A percentile compares a stretch with the other conserved stretches of the same genome.
Evolutionary conservation across 2,329 filamentous ascomycete genomes (phyloP).

Genomic region (Ascochyta koolunga): DNA sequence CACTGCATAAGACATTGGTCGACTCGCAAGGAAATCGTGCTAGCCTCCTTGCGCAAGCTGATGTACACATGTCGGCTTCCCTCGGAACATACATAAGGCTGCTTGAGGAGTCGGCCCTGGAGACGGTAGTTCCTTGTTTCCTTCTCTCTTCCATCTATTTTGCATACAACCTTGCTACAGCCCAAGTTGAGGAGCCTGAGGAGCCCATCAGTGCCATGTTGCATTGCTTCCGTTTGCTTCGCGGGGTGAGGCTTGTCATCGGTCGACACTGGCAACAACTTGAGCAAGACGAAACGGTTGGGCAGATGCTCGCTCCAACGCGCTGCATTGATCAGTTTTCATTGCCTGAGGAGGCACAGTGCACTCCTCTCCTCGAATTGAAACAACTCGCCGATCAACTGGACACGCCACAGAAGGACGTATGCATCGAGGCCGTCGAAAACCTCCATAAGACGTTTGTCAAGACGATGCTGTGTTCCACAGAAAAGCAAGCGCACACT

Average conservation of each 20-base stretch:
- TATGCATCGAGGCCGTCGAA: constrained; percentile 31
- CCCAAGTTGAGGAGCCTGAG: constrained; percentile 33
- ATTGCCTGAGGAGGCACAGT: constrained; percentile 4
- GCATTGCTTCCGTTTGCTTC: constrained; percentile 38
- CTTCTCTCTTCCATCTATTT: constrained; percentile 32
- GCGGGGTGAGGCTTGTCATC: constrained; percentile 35
- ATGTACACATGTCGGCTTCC: constrained; percentile 34
- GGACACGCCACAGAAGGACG: constrained; percentile 23
- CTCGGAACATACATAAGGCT: constrained; percentile 32
- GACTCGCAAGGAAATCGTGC: constrained; percentile 24
- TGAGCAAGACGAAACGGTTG: neutral
- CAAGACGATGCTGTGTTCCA: constrained; percentile 3
- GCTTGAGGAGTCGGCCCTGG: constrained; percentile 24
- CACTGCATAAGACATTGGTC: constrained; percentile 34
- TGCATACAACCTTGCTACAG: constrained; percentile 38
- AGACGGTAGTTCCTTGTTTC: constrained; percentile 36
- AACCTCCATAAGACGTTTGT: constrained; percentile 27
- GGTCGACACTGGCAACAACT: constrained; percentile 26
- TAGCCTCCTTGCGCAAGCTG: constrained; percentile 33
- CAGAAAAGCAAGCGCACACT: neutral
- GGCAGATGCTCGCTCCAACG: neutral
- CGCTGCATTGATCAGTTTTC: neutral
- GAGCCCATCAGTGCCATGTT: constrained; percentile 34
- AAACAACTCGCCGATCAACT: constrained; percentile 10
- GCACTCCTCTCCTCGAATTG: constrained; percentile 2